These are phyloP conservation scores for Oemleria cerasiformis DNA, from an alignment of 306 rosid genomes.

Conservation along the genomic window DNA sequence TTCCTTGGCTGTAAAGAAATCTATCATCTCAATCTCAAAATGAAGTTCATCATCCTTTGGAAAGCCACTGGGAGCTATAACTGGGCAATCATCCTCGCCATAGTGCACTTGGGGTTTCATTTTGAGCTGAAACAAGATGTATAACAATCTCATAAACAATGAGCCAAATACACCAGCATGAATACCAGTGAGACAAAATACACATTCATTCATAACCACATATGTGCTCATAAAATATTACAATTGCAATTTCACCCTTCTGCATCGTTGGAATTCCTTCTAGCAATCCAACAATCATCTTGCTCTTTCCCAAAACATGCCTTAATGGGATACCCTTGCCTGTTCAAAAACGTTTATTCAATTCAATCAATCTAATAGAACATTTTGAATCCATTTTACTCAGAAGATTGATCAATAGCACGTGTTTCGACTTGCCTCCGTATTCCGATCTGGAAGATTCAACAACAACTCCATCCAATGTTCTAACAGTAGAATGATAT, in stretches of 20 bases:
- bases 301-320: conserved; percentile 85
- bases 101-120: conserved; percentile 91
- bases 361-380: conserved; percentile 24
- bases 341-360: conserved; percentile 32
- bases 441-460: conserved; percentile 66
- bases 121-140: conserved; percentile 61
- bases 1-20: conserved; percentile 85
- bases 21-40: conserved; percentile 91
- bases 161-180: background rate
- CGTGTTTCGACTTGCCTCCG: conserved; percentile 62
- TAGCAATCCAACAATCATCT: conserved; percentile 82
- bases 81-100: conserved; percentile 88
- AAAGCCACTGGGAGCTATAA: conserved; percentile 60
- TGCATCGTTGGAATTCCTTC: conserved; percentile 95
- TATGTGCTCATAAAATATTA: conserved; percentile 29
- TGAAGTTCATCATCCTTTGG: conserved; percentile 92
- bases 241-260: conserved; percentile 97
- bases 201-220: background rate
- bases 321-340: conserved; percentile 75
- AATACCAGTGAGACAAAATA: background rate
- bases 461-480: conserved; percentile 85
- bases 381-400: conserved; percentile 18
- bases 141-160: conserved; percentile 15
- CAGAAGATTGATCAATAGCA: background rate
- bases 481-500: conserved; percentile 76